Conservation (phyloP, 768 basidiomycete species). For the Pulveroboletus ravenelii region DNA sequence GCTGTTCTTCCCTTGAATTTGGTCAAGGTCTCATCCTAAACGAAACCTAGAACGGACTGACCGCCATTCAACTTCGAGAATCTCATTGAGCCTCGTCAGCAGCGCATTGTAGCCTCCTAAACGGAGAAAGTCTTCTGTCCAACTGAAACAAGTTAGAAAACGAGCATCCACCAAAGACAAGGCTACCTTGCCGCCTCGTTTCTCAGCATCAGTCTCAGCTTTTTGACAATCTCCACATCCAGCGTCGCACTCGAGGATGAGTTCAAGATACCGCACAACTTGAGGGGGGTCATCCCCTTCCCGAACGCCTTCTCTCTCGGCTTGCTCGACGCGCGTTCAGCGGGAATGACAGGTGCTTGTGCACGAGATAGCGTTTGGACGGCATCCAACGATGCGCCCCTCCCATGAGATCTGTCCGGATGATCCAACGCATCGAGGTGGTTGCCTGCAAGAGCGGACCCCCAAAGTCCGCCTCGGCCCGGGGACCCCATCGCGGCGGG, state of each 20-base stretch:
- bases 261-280: conserved; percentile 62
- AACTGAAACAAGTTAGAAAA: conserved; percentile 42
- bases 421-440: conserved; percentile 21
- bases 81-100: conserved; percentile 79
- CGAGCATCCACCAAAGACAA: not conserved
- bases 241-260: conserved; percentile 68
- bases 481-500: conserved; percentile 34
- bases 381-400: conserved; percentile 61
- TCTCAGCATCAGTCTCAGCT: conserved; percentile 76
- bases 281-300: conserved; percentile 58
- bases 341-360: conserved; percentile 42
- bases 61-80: conserved; percentile 97
- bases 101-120: conserved; percentile 84
- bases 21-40: conserved; percentile 6
- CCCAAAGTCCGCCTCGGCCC: conserved; percentile 22
- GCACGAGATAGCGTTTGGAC: conserved; percentile 49
- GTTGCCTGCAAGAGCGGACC: conserved; percentile 27
- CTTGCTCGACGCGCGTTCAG: conserved; percentile 33
- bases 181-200: conserved; percentile 86
- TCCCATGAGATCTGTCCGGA: conserved; percentile 41
- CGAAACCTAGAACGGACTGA: conserved; percentile 33
- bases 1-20: conserved; percentile 84
- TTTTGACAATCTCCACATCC: conserved; percentile 85
- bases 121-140: conserved; percentile 84
- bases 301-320: conserved; percentile 50